Evolutionary conservation across 2,329 filamentous ascomycete genomes (phyloP), one percentile per base, ranked within the genome.

Genomic region (Arthrobotrys pseudoclavata): DNA sequence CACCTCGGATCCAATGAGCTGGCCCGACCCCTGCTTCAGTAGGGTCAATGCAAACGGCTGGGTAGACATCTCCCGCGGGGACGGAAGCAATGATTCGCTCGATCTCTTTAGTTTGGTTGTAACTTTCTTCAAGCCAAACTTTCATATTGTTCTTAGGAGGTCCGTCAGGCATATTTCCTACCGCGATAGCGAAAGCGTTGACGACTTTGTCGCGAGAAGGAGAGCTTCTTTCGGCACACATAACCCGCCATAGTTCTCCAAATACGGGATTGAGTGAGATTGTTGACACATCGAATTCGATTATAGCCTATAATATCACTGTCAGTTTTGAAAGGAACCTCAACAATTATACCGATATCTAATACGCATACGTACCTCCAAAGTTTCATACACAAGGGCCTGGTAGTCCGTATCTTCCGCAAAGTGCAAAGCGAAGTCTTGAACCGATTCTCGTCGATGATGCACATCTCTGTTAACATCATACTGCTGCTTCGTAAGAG

Each of bases 221-320:
- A 75, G 85, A 85, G 0, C 79, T 76, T 2, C 85, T 83, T 79
- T 88, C 86, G 53, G 84, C 86, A 81, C 86, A 87, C 3, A 87
- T 83, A 0, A 85, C 74, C 5, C 86, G 83, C 86, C 86, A 88
- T 1, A 88, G 83, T 5, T 82, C 83, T 3, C 86, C 86, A 61
- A 88, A 88, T 0, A 88, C 83, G 0, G 86, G 85, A 69, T 87
- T 87, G 7, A 87, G 80, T 0, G 86, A 82, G 29, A 88, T 84
- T 0, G 84, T 83, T 0, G 82, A 79, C 1, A 87, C 84, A 63
- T 87, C 85, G 5, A 83, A 80, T 4, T 83, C 79, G 29, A 88
- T 86, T 42, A 87, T 85, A 4, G 83, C 82, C 13, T 79, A 80
- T 9, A 24, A 31, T 15, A 24, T n/a, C 13, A 29, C 42, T 53